phyloP scores from a whole-genome alignment of 2,329 filamentous ascomycete species.

The Fusarium napiforme region DNA sequence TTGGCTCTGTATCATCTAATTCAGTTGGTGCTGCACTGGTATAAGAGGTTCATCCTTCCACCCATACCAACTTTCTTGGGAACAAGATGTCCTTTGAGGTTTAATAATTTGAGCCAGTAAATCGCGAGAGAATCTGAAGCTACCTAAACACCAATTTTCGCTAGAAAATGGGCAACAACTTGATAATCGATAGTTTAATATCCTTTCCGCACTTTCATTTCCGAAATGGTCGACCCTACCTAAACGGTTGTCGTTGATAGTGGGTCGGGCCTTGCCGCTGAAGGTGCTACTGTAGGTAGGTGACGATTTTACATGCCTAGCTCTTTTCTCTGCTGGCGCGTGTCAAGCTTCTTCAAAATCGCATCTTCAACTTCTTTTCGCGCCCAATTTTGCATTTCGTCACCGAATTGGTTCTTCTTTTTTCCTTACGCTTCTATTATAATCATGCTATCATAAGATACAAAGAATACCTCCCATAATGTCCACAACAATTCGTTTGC shows the following conservation, averaged over 20 bases:
- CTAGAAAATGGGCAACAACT: too few relatives aligned
- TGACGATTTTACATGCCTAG: conserved; percentile 22
- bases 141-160: not conserved
- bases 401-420: not conserved
- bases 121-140: not conserved
- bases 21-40: not conserved
- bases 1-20: not conserved
- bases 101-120: not conserved
- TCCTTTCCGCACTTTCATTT: not conserved
- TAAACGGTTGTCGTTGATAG: not conserved
- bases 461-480: conserved; percentile 30
- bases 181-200: not conserved
- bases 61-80: not conserved
- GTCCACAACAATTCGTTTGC: conserved; percentile 70
- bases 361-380: conserved; percentile 15
- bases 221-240: not conserved
- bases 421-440: not conserved
- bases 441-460: conserved; percentile 33
- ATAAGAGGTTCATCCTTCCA: too few relatives aligned
- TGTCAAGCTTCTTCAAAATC: conserved; percentile 32
- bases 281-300: not conserved
- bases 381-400: not conserved
- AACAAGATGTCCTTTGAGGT: not conserved
- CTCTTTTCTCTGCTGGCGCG: conserved; percentile 15
- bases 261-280: conserved; percentile 5